phyloP scores from a whole-genome alignment of 2,329 filamentous ascomycete species.

The Coleophoma crateriformis region DNA sequence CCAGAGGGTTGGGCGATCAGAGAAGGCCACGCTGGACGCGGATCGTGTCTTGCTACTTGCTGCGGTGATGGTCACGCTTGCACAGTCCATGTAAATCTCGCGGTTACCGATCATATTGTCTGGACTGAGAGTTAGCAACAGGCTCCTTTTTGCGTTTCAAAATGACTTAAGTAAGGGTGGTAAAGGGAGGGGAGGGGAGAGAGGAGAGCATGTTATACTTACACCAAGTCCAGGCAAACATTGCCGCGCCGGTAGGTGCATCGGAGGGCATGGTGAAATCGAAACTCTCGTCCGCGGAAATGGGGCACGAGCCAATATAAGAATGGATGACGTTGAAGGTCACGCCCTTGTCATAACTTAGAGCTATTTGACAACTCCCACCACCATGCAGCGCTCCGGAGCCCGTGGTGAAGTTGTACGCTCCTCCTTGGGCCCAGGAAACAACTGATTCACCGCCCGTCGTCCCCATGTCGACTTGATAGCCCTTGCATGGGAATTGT shows the following conservation, averaged over 20 bases:
- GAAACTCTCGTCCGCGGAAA: constrained; percentile 11
- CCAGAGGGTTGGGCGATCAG: constrained; percentile 48
- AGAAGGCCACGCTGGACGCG: constrained; percentile 29
- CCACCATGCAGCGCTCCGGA: constrained; percentile 46
- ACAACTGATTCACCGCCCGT: constrained; percentile 31
- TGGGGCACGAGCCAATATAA: constrained; percentile 25
- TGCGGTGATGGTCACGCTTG: constrained; percentile 43
- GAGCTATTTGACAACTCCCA: constrained; percentile 54
- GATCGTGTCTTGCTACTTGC: constrained; percentile 3
- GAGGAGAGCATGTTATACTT: too few relatives aligned
- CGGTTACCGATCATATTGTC: constrained; percentile 51
- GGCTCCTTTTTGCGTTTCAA: too few relatives aligned
- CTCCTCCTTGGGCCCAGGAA: constrained; percentile 42
- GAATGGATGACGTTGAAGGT: constrained; percentile 56
- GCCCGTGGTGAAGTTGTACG: constrained; percentile 43
- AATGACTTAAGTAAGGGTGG: too few relatives aligned
- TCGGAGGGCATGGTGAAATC: constrained; percentile 23
- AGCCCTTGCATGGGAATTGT: constrained; percentile 18
- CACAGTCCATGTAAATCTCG: constrained; percentile 66
- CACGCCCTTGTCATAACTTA: constrained; percentile 53
- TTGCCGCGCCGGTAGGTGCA: constrained; percentile 12
- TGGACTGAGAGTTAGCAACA: too few relatives aligned
- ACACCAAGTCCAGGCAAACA: constrained; percentile 47
- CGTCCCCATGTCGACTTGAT: constrained; percentile 12
- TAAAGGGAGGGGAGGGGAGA: too few relatives aligned